phyloP scores from a whole-genome alignment of 495 filamentous ascomycete species.

The Neurospora pannonica region DNA sequence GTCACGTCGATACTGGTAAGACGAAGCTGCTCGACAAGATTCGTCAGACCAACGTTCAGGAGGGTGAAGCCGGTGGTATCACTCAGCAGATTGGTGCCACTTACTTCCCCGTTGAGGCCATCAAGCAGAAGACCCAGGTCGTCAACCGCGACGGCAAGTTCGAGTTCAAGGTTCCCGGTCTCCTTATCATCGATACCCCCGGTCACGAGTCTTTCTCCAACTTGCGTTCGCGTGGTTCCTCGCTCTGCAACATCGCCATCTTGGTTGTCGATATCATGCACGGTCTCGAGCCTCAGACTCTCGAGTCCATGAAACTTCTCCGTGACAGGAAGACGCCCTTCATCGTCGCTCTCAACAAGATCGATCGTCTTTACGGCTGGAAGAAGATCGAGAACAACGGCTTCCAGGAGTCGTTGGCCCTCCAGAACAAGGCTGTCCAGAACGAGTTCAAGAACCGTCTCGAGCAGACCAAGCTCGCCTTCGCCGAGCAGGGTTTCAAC shows the following conservation, averaged over 20 bases:
- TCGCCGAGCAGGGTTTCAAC: slow-evolving; percentile 96
- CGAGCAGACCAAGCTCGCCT: slow-evolving; percentile 83
- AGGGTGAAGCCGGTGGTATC: slow-evolving; percentile 99
- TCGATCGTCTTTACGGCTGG: slow-evolving; percentile 98
- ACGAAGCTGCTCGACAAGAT: slow-evolving; percentile 99
- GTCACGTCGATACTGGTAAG: slow-evolving; percentile 99
- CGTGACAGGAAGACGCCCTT: slow-evolving; percentile 94
- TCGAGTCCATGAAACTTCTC: slow-evolving; percentile 92
- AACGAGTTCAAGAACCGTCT: slow-evolving; percentile 90
- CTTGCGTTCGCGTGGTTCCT: slow-evolving; percentile 88
- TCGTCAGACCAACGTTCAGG: slow-evolving; percentile 96
- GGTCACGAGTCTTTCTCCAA: slow-evolving; percentile 99
- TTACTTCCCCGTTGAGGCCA: slow-evolving; percentile 94
- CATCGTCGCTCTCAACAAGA: slow-evolving; percentile 99
- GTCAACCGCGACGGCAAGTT: slow-evolving; percentile 86
- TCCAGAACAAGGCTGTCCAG: slow-evolving; percentile 91
- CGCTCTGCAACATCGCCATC: slow-evolving; percentile 98
- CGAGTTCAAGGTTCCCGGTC: slow-evolving; percentile 95
- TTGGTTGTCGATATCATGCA: slow-evolving; percentile 99
- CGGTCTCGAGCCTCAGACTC: slow-evolving; percentile 93
- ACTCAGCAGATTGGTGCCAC: slow-evolving; percentile 99
- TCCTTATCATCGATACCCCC: slow-evolving; percentile 96
- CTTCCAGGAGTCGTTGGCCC: slow-evolving; percentile 79
- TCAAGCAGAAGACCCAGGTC: slow-evolving; percentile 82
- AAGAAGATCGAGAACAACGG: slow-evolving; percentile 97